These are phyloP conservation scores for Nemania sp. DNA, from an alignment of 2,329 filamentous ascomycete species.

Conservation along the genomic window DNA sequence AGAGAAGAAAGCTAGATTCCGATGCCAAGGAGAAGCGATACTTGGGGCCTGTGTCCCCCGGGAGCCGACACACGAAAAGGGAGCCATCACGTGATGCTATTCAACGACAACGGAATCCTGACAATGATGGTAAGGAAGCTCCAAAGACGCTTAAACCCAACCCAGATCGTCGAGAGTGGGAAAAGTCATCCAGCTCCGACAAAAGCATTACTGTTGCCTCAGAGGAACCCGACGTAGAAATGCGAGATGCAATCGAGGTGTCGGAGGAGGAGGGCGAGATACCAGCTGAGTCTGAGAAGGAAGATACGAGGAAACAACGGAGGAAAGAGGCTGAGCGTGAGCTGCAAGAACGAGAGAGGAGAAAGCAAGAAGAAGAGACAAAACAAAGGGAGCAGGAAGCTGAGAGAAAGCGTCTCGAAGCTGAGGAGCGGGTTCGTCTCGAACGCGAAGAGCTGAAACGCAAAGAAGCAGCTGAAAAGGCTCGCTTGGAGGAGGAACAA, in stretches of 20 bases:
- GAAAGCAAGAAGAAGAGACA: conserved; percentile 37
- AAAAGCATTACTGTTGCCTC: conserved; percentile 62
- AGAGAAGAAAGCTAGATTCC: conserved; percentile 61
- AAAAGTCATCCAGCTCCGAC: conserved; percentile 49
- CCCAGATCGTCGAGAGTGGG: conserved; percentile 48
- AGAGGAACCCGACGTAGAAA: conserved; percentile 60
- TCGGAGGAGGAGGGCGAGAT: conserved; percentile 25
- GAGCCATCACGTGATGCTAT: conserved; percentile 48
- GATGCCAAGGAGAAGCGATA: conserved; percentile 56
- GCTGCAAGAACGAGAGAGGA: conserved; percentile 35
- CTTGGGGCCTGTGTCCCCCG: conserved; percentile 51
- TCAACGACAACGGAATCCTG: conserved; percentile 41
- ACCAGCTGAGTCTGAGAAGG: conserved; percentile 20
- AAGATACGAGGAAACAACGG: conserved; percentile 39
- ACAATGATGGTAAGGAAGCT: conserved; percentile 44
- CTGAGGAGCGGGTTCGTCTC: conserved; percentile 38
- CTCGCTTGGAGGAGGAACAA: conserved; percentile 44
- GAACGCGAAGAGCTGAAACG: conserved; percentile 39
- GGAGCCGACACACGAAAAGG: conserved; percentile 52
- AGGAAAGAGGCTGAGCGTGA: conserved; percentile 41
- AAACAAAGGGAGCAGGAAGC: conserved; percentile 41
- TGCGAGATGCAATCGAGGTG: conserved; percentile 52
- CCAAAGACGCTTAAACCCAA: conserved; percentile 47
- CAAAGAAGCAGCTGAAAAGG: conserved; percentile 41
- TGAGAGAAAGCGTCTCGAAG: conserved; percentile 40